A percentile compares a stretch with the other conserved stretches of the same genome.
These are phyloP conservation scores for Gossypium turneri DNA, from an alignment of 345 rosid species.

Conservation along the genomic window DNA sequence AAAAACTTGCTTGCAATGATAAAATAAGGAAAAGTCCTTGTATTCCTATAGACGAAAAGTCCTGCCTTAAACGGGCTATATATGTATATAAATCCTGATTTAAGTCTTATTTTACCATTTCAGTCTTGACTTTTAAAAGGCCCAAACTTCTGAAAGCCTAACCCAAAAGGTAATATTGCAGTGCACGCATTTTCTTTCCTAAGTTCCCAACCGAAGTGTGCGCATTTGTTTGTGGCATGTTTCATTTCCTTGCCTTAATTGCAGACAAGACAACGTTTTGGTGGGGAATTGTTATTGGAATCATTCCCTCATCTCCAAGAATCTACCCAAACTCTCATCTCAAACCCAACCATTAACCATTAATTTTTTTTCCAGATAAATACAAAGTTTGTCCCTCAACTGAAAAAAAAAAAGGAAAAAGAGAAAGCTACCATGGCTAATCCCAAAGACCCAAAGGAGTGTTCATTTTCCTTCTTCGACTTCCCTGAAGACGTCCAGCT, in stretches of 20 bases:
- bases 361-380: conserved; percentile 15
- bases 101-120: too few relatives aligned
- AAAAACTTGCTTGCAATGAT: too few relatives aligned
- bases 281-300: background rate
- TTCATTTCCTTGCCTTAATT: background rate
- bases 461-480: conserved; percentile 42
- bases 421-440: background rate
- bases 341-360: background rate
- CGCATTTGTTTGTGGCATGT: background rate
- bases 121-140: background rate
- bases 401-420: background rate
- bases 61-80: too few relatives aligned
- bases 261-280: background rate
- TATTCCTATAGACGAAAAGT: too few relatives aligned
- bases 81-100: too few relatives aligned
- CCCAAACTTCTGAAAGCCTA: background rate
- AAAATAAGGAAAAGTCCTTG: too few relatives aligned
- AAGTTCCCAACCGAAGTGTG: background rate
- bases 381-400: background rate
- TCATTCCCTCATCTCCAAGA: conserved; percentile 27
- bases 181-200: background rate
- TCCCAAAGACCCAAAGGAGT: conserved; percentile 4
- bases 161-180: background rate
- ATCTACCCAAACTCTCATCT: conserved; percentile 18
- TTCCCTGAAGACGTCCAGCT: conserved; percentile 85